Conservation (phyloP, 768 basidiomycete genomes). For the Tylopilus rubrobrunneus region DNA sequence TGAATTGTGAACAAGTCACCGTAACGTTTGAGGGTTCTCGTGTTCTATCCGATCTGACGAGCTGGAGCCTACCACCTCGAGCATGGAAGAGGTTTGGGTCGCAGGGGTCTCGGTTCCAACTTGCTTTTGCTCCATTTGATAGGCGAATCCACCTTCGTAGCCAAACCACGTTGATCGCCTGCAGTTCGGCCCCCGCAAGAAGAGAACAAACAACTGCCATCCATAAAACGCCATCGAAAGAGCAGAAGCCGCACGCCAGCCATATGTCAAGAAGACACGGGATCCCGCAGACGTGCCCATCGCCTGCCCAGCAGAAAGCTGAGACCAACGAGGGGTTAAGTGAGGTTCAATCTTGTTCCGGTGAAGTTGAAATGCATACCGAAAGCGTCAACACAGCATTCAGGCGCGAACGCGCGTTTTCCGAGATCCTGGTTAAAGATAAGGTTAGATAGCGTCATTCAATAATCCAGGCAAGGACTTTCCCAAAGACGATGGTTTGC, state of each 20-base stretch:
- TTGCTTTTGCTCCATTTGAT: conserved; percentile 1
- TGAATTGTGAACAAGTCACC: not conserved
- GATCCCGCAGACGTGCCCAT: conserved; percentile 41
- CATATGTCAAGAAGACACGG: conserved; percentile 35
- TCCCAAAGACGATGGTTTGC: conserved; percentile 22
- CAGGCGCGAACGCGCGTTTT: conserved; percentile 23
- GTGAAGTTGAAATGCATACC: conserved; percentile 10
- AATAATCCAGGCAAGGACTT: not conserved
- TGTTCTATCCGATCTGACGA: not conserved
- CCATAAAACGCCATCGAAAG: conserved; percentile 35
- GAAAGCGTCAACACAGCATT: conserved; percentile 28
- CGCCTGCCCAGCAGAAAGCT: conserved; percentile 36
- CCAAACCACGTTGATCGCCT: conserved; percentile 50
- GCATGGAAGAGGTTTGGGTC: conserved; percentile 3
- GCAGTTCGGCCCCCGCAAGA: conserved; percentile 37
- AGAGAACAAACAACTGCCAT: conserved; percentile 31
- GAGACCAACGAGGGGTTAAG: not conserved
- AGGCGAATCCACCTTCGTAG: conserved; percentile 50
- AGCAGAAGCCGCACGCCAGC: conserved; percentile 34
- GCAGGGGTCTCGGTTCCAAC: not conserved
- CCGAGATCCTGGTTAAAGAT: conserved; percentile 20
- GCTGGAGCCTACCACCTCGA: not conserved
- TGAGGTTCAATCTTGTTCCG: too few relatives aligned
- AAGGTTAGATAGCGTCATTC: not conserved
- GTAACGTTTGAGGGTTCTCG: not conserved